Conservation (phyloP, 768 basidiomycete genomes). For the Melanogaster broomeanus region DNA sequence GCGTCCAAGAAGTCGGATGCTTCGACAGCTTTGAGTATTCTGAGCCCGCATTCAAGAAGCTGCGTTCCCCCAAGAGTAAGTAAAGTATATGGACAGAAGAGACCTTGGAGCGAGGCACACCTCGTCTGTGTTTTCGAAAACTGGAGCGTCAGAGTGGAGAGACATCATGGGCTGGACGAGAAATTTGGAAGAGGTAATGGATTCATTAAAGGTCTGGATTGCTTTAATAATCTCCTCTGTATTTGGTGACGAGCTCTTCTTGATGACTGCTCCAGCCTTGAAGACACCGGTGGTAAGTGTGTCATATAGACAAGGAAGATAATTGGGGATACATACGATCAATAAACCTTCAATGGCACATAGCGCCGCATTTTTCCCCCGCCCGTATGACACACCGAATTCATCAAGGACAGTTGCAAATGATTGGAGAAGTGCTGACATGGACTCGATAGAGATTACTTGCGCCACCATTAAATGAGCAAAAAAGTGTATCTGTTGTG, state of each 20-base stretch:
- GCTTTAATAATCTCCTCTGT: slow-evolving; percentile 69
- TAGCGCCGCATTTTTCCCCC: slow-evolving; percentile 77
- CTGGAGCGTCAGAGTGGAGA: slow-evolving; percentile 45
- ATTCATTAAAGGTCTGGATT: slow-evolving; percentile 71
- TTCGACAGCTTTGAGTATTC: slow-evolving; percentile 62
- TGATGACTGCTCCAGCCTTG: slow-evolving; percentile 71
- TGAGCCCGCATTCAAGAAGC: slow-evolving; percentile 76
- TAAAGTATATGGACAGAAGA: slow-evolving; percentile 9
- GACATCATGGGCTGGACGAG: slow-evolving; percentile 64
- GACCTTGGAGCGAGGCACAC: slow-evolving; percentile 34
- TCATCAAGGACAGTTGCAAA: slow-evolving; percentile 88
- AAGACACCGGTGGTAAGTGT: neutral
- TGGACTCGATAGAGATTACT: slow-evolving; percentile 74
- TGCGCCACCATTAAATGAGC: slow-evolving; percentile 80
- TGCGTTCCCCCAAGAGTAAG: slow-evolving; percentile 28
- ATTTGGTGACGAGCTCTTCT: slow-evolving; percentile 57
- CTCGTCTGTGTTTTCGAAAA: slow-evolving; percentile 60
- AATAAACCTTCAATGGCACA: slow-evolving; percentile 83
- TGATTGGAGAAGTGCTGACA: slow-evolving; percentile 79
- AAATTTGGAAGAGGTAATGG: slow-evolving; percentile 55
- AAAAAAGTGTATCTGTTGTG: slow-evolving; percentile 84
- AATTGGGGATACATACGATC: slow-evolving; percentile 46
- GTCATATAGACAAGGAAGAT: neutral
- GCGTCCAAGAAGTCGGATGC: slow-evolving; percentile 59
- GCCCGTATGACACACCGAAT: slow-evolving; percentile 83